Conservation (phyloP, 2,329 filamentous ascomycete genomes). For the Colletotrichum tropicicola region DNA sequence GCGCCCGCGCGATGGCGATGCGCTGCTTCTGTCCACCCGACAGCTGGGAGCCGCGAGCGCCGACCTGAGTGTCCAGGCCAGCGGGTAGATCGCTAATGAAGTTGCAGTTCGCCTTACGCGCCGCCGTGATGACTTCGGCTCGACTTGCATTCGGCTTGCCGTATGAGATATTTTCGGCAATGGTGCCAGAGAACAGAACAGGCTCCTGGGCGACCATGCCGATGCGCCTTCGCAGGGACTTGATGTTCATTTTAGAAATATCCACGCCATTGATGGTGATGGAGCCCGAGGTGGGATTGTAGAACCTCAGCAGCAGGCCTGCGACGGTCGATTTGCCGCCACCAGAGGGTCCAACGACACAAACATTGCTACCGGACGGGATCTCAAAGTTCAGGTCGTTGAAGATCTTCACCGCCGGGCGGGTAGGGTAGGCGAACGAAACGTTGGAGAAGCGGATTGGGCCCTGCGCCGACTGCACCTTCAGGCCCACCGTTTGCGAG, state of each 20-base stretch:
- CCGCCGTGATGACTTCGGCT: slow-evolving; percentile 85
- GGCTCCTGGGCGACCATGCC: slow-evolving; percentile 97
- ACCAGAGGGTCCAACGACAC: slow-evolving; percentile 94
- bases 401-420: slow-evolving; percentile 92
- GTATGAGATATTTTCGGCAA: slow-evolving; percentile 92
- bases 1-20: slow-evolving; percentile 93
- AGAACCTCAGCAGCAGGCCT: slow-evolving; percentile 90
- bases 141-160: slow-evolving; percentile 82
- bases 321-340: slow-evolving; percentile 97
- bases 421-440: slow-evolving; percentile 89
- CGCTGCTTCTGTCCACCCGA: slow-evolving; percentile 98
- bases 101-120: slow-evolving; percentile 91
- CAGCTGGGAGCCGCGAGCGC: slow-evolving; percentile 89
- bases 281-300: slow-evolving; percentile 78
- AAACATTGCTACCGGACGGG: slow-evolving; percentile 91
- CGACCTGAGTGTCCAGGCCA: slow-evolving; percentile 92
- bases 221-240: slow-evolving; percentile 90
- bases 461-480: slow-evolving; percentile 85
- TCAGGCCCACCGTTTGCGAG: slow-evolving; percentile 82
- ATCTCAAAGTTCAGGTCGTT: slow-evolving; percentile 89
- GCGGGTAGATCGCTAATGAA: slow-evolving; percentile 98
- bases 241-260: slow-evolving; percentile 87
- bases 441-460: slow-evolving; percentile 89
- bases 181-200: slow-evolving; percentile 86
- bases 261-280: slow-evolving; percentile 89